Percentiles rank a stretch among this genome's conserved stretches.
These are phyloP conservation scores for Xylaria sp. DNA, from an alignment of 495 filamentous ascomycete species.

Conservation along the genomic window DNA sequence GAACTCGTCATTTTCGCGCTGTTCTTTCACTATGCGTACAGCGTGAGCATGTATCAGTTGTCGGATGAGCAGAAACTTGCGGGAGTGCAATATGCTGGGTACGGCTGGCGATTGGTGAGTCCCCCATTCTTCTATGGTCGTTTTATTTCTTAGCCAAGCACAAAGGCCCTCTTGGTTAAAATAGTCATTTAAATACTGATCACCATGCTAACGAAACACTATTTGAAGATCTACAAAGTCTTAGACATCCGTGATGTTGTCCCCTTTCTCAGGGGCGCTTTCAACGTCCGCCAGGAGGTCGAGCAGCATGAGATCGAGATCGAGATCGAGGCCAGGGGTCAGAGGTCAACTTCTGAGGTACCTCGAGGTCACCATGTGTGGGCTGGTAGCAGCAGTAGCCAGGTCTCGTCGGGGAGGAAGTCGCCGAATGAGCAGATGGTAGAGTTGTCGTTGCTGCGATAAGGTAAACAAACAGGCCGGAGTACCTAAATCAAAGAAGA, in stretches of 20 bases:
- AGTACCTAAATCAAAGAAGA: background rate
- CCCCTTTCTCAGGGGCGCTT: constrained; percentile 13
- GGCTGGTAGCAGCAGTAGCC: background rate
- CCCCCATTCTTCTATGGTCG: background rate
- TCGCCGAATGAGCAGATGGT: background rate
- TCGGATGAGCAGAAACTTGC: constrained; percentile 14
- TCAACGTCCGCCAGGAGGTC: constrained; percentile 16
- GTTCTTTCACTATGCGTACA: constrained; percentile 27
- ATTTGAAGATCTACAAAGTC: constrained; percentile 20
- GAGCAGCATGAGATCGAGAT: constrained; percentile 9
- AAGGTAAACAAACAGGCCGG: background rate
- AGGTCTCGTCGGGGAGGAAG: background rate
- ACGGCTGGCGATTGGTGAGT: constrained; percentile 27
- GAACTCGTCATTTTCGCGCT: constrained; percentile 27
- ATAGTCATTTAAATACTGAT: background rate
- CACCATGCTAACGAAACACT: background rate
- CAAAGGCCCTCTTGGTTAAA: no score
- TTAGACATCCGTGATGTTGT: constrained; percentile 21
- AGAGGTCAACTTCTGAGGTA: background rate
- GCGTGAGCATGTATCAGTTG: constrained; percentile 22
- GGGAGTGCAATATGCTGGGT: constrained; percentile 15
- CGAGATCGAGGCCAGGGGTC: background rate
- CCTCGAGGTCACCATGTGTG: background rate
- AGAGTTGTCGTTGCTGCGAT: background rate
- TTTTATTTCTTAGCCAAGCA: no score